Evolutionary conservation across 2,329 filamentous ascomycete species (phyloP), one percentile per base, ranked within the genome.

Genomic region (Rhynchosporium secalis): DNA sequence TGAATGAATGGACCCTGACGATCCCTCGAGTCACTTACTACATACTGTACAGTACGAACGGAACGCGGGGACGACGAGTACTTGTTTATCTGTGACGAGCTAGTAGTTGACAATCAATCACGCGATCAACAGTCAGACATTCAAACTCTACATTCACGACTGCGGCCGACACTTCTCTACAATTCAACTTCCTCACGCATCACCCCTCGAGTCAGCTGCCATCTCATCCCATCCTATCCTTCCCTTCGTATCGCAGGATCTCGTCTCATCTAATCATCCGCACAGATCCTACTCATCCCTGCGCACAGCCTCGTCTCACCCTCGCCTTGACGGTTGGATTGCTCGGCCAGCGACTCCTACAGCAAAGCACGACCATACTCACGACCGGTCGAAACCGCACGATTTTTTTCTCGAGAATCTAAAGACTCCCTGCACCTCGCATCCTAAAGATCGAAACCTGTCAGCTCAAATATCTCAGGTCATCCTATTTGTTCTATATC

Each of bases 301-400:
- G 58, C 28, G 55, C 58, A 60, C 65, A 59, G 60, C 62, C 62
- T 62, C 55, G 36, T 58, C 26, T 45, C 41, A 3, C 31, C 40
- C 26, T 54, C 28, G 20, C 26, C 43, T 26, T n/a, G 43, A 26
- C 8, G 8, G 40, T 4, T n/a, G 10, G 40, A 43, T 12, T 43
- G 40, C 10, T 13, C 40, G 40, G 3, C 10, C 40, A n/a, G 8
- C 29, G 15, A 47, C n/a, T n/a, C 45, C 3, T 33, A 56, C 40
- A 38, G 48, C 33, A 38, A 38, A 49, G 33, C 41, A 49, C 51
- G 38, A 60, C 38, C 33, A 56, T 29, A 45, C 38, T n/a, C 20
- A 49, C 56, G 33, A 56, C 46, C 33, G 51, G 9, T 46, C 46
- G 33, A 61, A 29, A 26, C 56, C 29, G 9, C 9, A 60, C 60